Conservation (phyloP, 2,329 filamentous ascomycete genomes). For the Tolypocladium sp. region DNA sequence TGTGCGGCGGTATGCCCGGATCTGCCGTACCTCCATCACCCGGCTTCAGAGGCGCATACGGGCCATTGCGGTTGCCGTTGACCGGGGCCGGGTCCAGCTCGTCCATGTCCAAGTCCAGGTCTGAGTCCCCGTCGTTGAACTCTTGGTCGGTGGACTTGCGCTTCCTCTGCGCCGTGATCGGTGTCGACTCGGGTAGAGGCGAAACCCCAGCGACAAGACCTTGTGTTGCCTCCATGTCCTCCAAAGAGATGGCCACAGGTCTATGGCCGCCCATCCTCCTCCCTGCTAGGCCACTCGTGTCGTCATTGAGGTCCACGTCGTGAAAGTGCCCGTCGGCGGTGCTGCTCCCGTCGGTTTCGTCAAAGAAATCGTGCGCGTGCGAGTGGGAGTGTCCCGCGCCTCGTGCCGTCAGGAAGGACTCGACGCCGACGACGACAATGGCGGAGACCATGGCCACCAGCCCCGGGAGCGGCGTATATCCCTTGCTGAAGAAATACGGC, state of each 20-base stretch:
- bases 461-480: constrained; percentile 73
- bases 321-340: constrained; percentile 15
- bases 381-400: constrained; percentile 54
- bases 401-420: constrained; percentile 77
- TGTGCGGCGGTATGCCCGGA: constrained; percentile 16
- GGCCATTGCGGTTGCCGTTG: constrained; percentile 15
- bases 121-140: constrained; percentile 38
- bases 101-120: constrained; percentile 51
- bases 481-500: constrained; percentile 67
- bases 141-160: constrained; percentile 21
- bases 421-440: constrained; percentile 73
- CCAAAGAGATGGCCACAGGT: constrained; percentile 39
- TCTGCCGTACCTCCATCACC: constrained; percentile 2
- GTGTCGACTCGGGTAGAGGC: constrained; percentile 46
- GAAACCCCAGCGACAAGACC: constrained; percentile 51
- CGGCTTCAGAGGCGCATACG: constrained; percentile 22
- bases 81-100: constrained; percentile 42
- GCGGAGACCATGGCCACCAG: constrained; percentile 75
- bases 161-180: constrained; percentile 16
- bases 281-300: constrained; percentile 22
- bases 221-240: constrained; percentile 41
- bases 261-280: constrained; percentile 29
- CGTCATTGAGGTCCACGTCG: constrained; percentile 10
- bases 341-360: constrained; percentile 37
- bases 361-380: constrained; percentile 39